phyloP scores from a whole-genome alignment of 106 monocot genomes.

The Chionographis japonica region DNA sequence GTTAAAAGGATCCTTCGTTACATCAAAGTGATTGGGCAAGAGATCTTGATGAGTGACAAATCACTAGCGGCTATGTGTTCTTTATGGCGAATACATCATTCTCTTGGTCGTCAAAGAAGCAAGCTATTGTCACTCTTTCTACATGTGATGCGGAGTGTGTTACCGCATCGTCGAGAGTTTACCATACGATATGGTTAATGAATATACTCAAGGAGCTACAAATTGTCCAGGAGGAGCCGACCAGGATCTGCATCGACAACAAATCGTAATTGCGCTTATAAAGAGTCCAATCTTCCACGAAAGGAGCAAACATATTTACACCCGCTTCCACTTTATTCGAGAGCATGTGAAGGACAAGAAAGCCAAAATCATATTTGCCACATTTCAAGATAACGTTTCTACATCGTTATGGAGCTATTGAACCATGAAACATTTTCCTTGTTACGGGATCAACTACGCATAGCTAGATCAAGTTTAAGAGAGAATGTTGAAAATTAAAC shows the following conservation, averaged over 20 bases:
- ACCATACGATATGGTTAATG: conserved; percentile 9
- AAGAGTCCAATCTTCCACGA: not conserved
- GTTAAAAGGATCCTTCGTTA: conserved; percentile 9
- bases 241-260: conserved; percentile 3
- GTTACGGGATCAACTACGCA: too few relatives aligned
- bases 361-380: not conserved
- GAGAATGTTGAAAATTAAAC: too few relatives aligned
- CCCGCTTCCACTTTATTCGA: not conserved
- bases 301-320: conserved; percentile 8
- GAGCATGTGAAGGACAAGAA: not conserved
- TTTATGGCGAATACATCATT: not conserved
- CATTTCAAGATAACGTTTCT: too few relatives aligned
- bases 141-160: conserved; percentile 11
- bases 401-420: too few relatives aligned
- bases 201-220: not conserved
- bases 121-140: conserved; percentile 12
- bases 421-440: too few relatives aligned
- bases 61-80: not conserved
- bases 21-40: not conserved
- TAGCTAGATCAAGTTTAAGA: too few relatives aligned
- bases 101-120: conserved; percentile 11
- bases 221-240: not conserved
- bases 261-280: not conserved
- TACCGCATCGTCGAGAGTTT: conserved; percentile 1
- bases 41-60: not conserved